Conservation (phyloP, 192 early-diverging fungal genomes). For the Linderina pennispora region DNA sequence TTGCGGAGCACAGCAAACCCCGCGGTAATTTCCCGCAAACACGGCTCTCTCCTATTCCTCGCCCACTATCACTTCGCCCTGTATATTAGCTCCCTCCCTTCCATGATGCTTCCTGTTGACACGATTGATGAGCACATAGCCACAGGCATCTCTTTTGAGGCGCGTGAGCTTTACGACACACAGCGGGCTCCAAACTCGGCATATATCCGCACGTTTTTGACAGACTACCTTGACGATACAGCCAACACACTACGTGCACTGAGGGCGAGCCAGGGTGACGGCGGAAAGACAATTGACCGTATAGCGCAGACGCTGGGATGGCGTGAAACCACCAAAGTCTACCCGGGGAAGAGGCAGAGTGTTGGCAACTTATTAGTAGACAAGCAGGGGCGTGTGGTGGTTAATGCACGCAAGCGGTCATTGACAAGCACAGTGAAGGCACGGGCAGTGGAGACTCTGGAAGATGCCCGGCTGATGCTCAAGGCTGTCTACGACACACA, state of each 20-base stretch:
- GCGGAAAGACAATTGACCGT: background rate
- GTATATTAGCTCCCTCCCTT: no score
- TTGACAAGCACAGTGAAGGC: slow-evolving; percentile 4
- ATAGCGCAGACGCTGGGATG: slow-evolving; percentile 22
- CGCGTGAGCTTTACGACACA: slow-evolving; percentile 1
- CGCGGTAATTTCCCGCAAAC: no score
- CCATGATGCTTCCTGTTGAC: background rate
- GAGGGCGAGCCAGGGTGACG: slow-evolving; percentile 12
- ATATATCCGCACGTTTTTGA: slow-evolving; percentile 27
- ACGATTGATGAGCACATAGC: background rate
- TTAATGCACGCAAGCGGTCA: slow-evolving; percentile 18
- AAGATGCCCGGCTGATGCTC: slow-evolving; percentile 35
- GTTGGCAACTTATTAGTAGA: slow-evolving; percentile 8
- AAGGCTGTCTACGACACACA: slow-evolving; percentile 8
- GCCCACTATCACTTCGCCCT: no score
- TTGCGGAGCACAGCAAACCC: no score
- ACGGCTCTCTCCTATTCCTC: no score
- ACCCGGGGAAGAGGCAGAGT: slow-evolving; percentile 9
- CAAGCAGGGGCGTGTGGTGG: slow-evolving; percentile 15
- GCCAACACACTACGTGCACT: slow-evolving; percentile 15
- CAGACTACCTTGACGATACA: slow-evolving; percentile 28
- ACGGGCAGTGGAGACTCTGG: slow-evolving; percentile 21
- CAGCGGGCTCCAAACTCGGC: slow-evolving; percentile 1
- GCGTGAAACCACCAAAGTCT: slow-evolving; percentile 36
- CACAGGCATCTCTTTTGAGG: slow-evolving; percentile 4